Evolutionary conservation across 1,284 basidiomycete genomes (phyloP).

Genomic region (Tilletia caries): DNA sequence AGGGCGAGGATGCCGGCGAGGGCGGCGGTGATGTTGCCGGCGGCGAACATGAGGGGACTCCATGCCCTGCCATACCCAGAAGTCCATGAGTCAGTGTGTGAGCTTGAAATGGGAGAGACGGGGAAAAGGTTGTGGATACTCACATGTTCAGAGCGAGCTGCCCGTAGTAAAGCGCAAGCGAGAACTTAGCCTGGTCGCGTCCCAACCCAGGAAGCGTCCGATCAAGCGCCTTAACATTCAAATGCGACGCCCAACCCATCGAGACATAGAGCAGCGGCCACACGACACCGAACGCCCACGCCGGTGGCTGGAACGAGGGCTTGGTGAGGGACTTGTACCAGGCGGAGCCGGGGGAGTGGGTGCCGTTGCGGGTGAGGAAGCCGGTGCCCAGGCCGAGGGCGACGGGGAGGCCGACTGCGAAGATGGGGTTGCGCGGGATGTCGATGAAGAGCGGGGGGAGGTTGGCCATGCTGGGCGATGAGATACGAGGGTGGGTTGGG

Average conservation of each 20-base stretch:
- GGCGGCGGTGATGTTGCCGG: conserved; percentile 55
- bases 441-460: conserved; percentile 31
- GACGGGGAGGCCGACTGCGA: conserved; percentile 44
- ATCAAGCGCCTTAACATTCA: conserved; percentile 54
- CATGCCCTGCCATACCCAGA: conserved; percentile 55
- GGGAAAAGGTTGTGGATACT: background rate
- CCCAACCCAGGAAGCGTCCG: conserved; percentile 43
- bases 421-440: conserved; percentile 40
- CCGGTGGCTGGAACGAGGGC: conserved; percentile 39
- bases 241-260: conserved; percentile 72
- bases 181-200: conserved; percentile 59
- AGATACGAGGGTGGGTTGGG: too few species aligned
- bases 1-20: conserved; percentile 65
- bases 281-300: conserved; percentile 53
- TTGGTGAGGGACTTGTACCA: conserved; percentile 45
- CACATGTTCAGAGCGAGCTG: conserved; percentile 66
- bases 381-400: conserved; percentile 30
- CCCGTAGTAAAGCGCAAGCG: conserved; percentile 67
- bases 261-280: conserved; percentile 62
- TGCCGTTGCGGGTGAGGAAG: conserved; percentile 24
- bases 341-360: conserved; percentile 21
- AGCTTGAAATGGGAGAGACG: background rate
- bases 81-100: too few species aligned
- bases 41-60: conserved; percentile 71
- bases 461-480: conserved; percentile 27